Percentiles rank a stretch among this genome's conserved stretches.
These are phyloP conservation scores for Sporothrix variecibatus DNA, from an alignment of 2,329 filamentous ascomycete genomes.

Conservation along the genomic window DNA sequence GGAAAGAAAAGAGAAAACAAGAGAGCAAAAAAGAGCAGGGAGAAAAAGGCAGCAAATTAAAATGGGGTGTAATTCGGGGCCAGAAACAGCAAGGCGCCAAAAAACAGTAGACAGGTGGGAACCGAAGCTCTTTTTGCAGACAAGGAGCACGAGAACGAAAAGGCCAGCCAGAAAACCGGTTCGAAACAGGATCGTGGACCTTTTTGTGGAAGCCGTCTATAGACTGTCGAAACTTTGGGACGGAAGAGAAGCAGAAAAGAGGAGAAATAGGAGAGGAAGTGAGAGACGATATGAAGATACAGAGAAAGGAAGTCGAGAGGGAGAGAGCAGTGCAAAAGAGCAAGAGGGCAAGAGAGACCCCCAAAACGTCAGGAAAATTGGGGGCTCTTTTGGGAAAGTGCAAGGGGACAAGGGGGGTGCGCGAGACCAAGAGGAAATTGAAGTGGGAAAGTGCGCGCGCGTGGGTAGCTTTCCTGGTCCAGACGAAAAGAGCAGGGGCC, in stretches of 20 bases:
- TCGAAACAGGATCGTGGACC: constrained; percentile 8
- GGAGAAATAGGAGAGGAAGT: background rate
- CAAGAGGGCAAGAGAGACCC: background rate
- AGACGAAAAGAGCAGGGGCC: constrained; percentile 15
- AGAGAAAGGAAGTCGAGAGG: background rate
- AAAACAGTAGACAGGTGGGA: constrained; percentile 17
- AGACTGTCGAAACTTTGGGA: background rate
- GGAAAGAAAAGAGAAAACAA: constrained; percentile 14
- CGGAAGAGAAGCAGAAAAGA: background rate
- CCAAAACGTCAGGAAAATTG: constrained; percentile 1
- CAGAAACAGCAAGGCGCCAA: constrained; percentile 23
- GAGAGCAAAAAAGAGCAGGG: constrained; percentile 11
- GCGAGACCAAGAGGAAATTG: constrained; percentile 24
- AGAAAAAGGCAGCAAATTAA: constrained; percentile 22
- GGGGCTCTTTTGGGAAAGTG: constrained; percentile 19
- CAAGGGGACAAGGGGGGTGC: constrained; percentile 13
- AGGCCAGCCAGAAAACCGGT: background rate
- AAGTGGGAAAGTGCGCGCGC: constrained; percentile 26
- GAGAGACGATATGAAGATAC: background rate
- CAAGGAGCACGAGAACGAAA: background rate
- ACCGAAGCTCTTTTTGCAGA: constrained; percentile 1
- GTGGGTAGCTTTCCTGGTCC: constrained; percentile 17
- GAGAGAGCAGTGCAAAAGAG: background rate
- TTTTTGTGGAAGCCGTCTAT: background rate
- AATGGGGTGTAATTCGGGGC: constrained; percentile 19